These are phyloP conservation scores for Barbarea vulgaris DNA, from an alignment of 345 rosid genomes.

Conservation along the genomic window DNA sequence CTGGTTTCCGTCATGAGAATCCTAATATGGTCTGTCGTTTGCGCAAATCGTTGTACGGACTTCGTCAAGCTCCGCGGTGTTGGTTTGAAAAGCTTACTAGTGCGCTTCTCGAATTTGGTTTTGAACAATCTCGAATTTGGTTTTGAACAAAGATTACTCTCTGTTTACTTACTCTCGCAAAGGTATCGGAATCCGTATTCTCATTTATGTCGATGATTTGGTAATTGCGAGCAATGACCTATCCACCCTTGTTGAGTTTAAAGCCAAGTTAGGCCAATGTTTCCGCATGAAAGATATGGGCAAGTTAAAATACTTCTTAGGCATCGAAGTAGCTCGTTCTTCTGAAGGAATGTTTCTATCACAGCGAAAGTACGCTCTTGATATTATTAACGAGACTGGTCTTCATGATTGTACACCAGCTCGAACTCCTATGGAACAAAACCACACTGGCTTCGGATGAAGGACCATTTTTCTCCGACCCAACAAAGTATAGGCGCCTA, in stretches of 20 bases:
- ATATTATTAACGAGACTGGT: not conserved
- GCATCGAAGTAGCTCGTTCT: not conserved
- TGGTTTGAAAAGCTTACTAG: not conserved
- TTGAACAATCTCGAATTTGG: too few relatives aligned
- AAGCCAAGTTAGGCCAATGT: not conserved
- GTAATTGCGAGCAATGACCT: not conserved
- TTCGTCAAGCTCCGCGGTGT: not conserved
- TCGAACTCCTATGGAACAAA: not conserved
- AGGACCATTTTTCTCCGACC: not conserved
- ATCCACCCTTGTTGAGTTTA: not conserved
- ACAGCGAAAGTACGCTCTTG: not conserved
- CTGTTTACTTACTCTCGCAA: too few relatives aligned
- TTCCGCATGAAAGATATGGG: not conserved
- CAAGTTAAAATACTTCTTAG: too few relatives aligned
- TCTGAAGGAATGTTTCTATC: not conserved
- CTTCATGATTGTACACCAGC: not conserved
- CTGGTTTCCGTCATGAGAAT: not conserved
- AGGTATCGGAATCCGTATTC: not conserved
- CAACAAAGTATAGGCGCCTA: not conserved
- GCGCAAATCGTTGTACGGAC: rapidly evolving
- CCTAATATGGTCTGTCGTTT: not conserved
- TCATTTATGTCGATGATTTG: not conserved
- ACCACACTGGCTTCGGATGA: not conserved
- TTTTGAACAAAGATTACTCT: not conserved
- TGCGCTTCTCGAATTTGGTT: not conserved